phyloP scores from a whole-genome alignment of 768 basidiomycete species.

The Kwoniella dendrophila region DNA sequence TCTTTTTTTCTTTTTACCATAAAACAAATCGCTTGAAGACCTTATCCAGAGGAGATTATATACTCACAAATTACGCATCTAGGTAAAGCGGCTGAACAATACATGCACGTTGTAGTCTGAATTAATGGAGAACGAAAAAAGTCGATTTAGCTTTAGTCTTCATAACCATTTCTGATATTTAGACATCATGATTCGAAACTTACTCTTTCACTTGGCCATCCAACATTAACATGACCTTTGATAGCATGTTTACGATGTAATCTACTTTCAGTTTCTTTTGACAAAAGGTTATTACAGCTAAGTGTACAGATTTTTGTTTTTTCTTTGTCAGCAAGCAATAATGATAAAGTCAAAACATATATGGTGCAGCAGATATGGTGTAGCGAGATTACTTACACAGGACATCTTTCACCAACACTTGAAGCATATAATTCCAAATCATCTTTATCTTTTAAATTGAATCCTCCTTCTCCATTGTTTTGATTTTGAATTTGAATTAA shows the following conservation, averaged over 20 bases:
- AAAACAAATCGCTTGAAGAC: neutral
- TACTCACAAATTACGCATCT: conserved; percentile 49
- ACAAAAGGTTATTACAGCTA: conserved; percentile 37
- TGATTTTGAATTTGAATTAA: neutral
- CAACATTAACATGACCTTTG: conserved; percentile 24
- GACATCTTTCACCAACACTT: conserved; percentile 33
- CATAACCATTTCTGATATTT: too few relatives aligned
- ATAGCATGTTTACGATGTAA: conserved; percentile 40
- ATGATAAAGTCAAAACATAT: too few relatives aligned
- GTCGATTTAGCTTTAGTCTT: too few relatives aligned
- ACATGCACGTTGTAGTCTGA: conserved; percentile 40
- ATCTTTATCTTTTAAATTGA: conserved; percentile 28
- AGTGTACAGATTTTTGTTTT: too few relatives aligned
- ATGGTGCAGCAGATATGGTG: neutral
- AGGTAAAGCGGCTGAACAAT: conserved; percentile 39
- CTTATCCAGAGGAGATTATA: too few relatives aligned
- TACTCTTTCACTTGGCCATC: conserved; percentile 46
- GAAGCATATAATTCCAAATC: neutral
- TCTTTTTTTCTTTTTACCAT: too few relatives aligned
- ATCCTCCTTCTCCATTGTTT: too few relatives aligned
- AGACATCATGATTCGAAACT: too few relatives aligned
- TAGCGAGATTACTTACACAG: conserved; percentile 36
- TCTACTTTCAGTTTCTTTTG: conserved; percentile 27
- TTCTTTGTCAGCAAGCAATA: too few relatives aligned
- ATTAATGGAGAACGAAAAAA: too few relatives aligned